A percentile compares a stretch with the other conserved stretches of the same genome.
These are phyloP conservation scores for Aspergillus fumigatus DNA, from an alignment of 2,329 filamentous ascomycete species.

Conservation along the genomic window DNA sequence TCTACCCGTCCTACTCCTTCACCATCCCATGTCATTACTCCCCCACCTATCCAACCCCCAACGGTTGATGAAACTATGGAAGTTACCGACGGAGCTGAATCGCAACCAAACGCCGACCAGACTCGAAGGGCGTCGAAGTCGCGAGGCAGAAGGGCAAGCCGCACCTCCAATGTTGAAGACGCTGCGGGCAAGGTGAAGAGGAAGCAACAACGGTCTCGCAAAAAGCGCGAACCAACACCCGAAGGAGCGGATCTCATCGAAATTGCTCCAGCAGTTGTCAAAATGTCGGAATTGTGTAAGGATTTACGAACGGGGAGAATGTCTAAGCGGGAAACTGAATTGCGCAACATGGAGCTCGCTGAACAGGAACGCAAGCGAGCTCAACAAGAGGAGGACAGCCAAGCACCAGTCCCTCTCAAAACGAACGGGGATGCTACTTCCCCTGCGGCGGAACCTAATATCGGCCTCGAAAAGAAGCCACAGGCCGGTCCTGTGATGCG, in stretches of 20 bases:
- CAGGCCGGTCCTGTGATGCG: conserved; percentile 46
- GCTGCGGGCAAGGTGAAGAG: conserved; percentile 20
- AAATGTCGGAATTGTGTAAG: conserved; percentile 56
- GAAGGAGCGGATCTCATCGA: conserved; percentile 45
- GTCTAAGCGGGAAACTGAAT: conserved; percentile 53
- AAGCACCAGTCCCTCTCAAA: conserved; percentile 20
- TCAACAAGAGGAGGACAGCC: conserved; percentile 28
- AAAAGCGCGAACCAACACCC: conserved; percentile 40
- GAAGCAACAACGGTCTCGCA: conserved; percentile 25
- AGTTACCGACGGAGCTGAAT: conserved; percentile 14
- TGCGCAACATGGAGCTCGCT: conserved; percentile 54
- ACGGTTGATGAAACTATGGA: conserved; percentile 18
- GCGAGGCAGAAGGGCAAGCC: conserved; percentile 24
- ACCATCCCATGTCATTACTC: conserved; percentile 13
- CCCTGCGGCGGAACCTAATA: conserved; percentile 17
- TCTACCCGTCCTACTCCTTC: not conserved
- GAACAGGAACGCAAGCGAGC: conserved; percentile 46
- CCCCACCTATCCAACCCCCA: conserved; percentile 22
- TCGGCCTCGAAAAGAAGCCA: conserved; percentile 18
- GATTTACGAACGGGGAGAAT: conserved; percentile 52
- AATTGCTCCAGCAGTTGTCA: conserved; percentile 52
- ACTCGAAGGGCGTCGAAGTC: conserved; percentile 16
- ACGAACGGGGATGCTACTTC: conserved; percentile 22
- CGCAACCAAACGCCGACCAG: conserved; percentile 19
- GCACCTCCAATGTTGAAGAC: conserved; percentile 19